Base-by-base conservation (phyloP, 1,284 basidiomycete genomes). In the Mrakiaceae sp. region DNA sequence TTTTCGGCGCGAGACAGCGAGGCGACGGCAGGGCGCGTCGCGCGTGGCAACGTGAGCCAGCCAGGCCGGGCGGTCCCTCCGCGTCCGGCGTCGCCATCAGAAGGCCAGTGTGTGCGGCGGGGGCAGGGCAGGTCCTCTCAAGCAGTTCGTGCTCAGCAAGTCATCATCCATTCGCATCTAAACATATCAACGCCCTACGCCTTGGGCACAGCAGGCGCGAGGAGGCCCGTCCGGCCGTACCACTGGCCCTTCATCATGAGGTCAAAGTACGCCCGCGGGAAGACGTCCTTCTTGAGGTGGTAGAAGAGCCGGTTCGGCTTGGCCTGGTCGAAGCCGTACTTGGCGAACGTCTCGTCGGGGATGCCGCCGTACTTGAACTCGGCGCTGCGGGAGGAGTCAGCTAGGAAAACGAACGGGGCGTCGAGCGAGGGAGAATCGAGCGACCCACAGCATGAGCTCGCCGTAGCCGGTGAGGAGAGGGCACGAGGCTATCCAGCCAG, bases 241-340 rank as follows among this genome's bases (percentile, higher is more conserved):
- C 78, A 79, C 40, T 71, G 74, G 14, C 81, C 82, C 72, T 81
- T 80, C 72, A 91, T 84, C 84, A 91, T 88, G 66, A 81, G 79
- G 68, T 85, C 84, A 83, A 87, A 98, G 80, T 98, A 98, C 1
- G 83, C 85, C 75, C 81, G 83, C 5, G 94, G 94, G 81, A 98
- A 94, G 66, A 96, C 68, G 67, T 76, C 87, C 81, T 87, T 96
- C 78, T 95, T 97, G 67, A 98, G 76, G 76, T 95, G 84, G 78
- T 94, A 98, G 81, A 90, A 96, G 2, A 85, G 71, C 64, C 73
- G 69, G 70, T 75, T 70, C 79, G 79, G 87, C 66, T 81, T 82
- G 56, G 80, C 76, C 77, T 95, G 92, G 74, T 94, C 83, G 16
- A 76, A 71, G 39, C 82, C 82, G 64, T 90, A 77, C 6, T 75